Evolutionary conservation across 176 grass and related monocot genomes (phyloP).

Genomic region (Elymus sibiricus): DNA sequence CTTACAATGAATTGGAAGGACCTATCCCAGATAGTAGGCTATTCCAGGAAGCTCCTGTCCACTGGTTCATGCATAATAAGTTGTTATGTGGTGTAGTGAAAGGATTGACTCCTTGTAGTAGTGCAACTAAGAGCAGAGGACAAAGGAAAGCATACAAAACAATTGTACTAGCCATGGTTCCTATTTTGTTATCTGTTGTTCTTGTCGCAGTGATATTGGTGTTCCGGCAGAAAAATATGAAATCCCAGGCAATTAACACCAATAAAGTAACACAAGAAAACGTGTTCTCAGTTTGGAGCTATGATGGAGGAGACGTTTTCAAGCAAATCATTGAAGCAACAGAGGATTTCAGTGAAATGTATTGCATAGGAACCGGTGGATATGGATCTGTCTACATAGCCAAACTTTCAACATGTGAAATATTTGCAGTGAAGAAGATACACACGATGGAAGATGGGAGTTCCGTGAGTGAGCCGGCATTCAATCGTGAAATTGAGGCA

Average conservation of each 20-base stretch:
- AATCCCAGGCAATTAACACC: not conserved
- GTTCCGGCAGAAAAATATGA: not conserved
- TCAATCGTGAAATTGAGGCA: not conserved
- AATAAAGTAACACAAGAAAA: not conserved
- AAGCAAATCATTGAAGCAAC: not conserved
- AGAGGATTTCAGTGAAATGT: not conserved
- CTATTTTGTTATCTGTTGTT: not conserved
- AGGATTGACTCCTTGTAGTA: not conserved
- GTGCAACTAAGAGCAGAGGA: not conserved
- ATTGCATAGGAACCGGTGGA: not conserved
- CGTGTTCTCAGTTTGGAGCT: not conserved
- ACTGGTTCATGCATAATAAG: not conserved
- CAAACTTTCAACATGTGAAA: not conserved
- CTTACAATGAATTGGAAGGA: not conserved
- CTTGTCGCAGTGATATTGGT: not conserved
- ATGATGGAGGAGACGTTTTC: not conserved
- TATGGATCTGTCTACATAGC: not conserved
- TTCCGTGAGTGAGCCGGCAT: not conserved
- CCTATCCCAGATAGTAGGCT: not conserved
- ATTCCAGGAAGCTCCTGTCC: not conserved
- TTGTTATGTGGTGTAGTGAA: not conserved
- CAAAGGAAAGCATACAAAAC: not conserved
- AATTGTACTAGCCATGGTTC: not conserved
- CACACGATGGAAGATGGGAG: not conserved
- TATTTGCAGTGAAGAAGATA: slow-evolving; percentile 1